Evolutionary conservation across 805 yeast genomes (phyloP).

Genomic region (Helenozyma rhizophorensis): DNA sequence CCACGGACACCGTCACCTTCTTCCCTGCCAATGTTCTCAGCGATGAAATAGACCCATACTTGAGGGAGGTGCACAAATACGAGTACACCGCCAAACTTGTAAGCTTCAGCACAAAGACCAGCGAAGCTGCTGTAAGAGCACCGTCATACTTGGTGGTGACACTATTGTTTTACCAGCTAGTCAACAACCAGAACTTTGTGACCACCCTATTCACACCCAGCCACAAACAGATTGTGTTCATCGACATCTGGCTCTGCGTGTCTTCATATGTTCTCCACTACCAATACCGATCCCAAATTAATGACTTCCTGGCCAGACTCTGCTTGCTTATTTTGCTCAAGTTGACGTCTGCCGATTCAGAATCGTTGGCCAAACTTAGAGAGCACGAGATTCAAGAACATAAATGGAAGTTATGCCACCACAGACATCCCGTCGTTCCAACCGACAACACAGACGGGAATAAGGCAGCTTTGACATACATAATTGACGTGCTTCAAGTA

Average conservation of each 20-base stretch:
- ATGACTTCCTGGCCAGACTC: constrained; percentile 23
- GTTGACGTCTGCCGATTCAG: constrained; percentile 15
- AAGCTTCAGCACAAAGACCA: not conserved
- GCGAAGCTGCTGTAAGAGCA: constrained; percentile 1
- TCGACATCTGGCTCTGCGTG: constrained; percentile 33
- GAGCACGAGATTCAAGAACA: constrained; percentile 25
- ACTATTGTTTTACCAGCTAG: constrained; percentile 6
- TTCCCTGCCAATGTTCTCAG: constrained; percentile 9
- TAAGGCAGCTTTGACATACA: constrained; percentile 28
- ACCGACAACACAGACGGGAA: constrained; percentile 4
- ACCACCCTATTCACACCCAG: constrained; percentile 2
- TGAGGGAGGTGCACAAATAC: constrained; percentile 15
- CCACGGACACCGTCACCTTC: constrained; percentile 15
- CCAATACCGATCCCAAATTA: constrained; percentile 26
- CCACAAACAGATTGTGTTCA: constrained; percentile 2
- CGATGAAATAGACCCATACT: constrained; percentile 15
- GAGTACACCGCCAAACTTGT: constrained; percentile 9
- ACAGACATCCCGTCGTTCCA: constrained; percentile 32
- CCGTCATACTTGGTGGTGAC: constrained; percentile 12
- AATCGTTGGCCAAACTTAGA: constrained; percentile 2
- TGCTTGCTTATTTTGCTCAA: constrained; percentile 24
- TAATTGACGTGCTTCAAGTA: constrained; percentile 13
- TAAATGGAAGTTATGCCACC: constrained; percentile 42
- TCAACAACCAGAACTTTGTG: constrained; percentile 8
- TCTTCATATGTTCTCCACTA: constrained; percentile 36